phyloP scores from a whole-genome alignment of 805 yeast species.

The Lipomyces kockii region DNA sequence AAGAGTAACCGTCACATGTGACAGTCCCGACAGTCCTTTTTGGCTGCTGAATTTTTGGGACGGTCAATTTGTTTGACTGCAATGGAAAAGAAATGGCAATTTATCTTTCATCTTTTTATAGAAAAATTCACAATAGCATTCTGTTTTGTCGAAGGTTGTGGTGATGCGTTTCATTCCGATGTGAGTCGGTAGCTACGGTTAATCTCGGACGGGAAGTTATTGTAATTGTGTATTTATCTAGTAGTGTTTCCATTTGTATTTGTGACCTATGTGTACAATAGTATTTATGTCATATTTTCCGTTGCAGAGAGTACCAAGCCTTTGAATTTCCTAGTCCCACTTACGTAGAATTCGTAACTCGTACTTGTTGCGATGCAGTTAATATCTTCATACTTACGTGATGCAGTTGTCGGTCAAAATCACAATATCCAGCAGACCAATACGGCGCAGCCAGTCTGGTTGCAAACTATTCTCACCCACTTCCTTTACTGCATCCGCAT shows the following conservation, averaged over 20 bases:
- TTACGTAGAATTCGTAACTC: no score
- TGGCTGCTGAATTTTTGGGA: not conserved
- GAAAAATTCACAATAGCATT: not conserved
- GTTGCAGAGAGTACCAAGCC: not conserved
- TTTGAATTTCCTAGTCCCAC: not conserved
- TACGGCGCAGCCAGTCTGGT: no score
- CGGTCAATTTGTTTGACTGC: not conserved
- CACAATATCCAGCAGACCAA: no score
- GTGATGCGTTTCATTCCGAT: not conserved
- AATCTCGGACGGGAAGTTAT: not conserved
- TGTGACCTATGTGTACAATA: constrained; percentile 1
- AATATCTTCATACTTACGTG: no score
- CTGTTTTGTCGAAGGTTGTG: not conserved
- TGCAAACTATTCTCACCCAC: no score
- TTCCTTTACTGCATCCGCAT: no score
- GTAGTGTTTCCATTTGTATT: not conserved
- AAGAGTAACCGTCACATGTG: not conserved
- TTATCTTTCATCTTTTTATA: no score
- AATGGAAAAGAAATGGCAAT: not conserved
- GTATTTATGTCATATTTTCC: not conserved
- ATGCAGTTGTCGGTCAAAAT: no score
- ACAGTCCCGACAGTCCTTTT: not conserved
- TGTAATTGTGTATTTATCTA: not conserved
- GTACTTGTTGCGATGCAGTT: no score
- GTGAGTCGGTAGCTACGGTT: not conserved